These are phyloP conservation scores for Fusarium oxysporum DNA, from an alignment of 2,329 filamentous ascomycete species.

Conservation along the genomic window DNA sequence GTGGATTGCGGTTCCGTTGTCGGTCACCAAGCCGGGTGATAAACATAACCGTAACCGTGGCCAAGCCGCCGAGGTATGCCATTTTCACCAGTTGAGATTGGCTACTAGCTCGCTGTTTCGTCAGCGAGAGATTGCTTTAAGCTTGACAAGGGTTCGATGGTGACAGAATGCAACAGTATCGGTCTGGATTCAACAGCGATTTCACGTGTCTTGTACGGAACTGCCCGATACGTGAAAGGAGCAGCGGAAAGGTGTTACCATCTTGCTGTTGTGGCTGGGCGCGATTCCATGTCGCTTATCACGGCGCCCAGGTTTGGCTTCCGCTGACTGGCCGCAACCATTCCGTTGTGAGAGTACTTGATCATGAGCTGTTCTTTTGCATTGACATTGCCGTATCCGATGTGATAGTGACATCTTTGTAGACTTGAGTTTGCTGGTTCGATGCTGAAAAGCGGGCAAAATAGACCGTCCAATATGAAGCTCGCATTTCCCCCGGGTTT, in stretches of 20 bases:
- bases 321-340: background rate
- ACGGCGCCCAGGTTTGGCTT: constrained; percentile 4
- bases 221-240: constrained; percentile 26
- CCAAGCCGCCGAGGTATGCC: background rate
- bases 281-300: constrained; percentile 8
- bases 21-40: constrained; percentile 29
- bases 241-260: constrained; percentile 20
- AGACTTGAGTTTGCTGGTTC: constrained; percentile 21
- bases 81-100: constrained; percentile 22
- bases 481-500: constrained; percentile 38
- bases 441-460: constrained; percentile 27
- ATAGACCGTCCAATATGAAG: constrained; percentile 34
- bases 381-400: background rate
- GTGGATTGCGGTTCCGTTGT: constrained; percentile 27
- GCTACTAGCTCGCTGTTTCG: constrained; percentile 5
- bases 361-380: background rate
- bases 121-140: constrained; percentile 27
- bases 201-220: constrained; percentile 31
- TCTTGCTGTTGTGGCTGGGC: constrained; percentile 15
- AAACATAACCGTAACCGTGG: constrained; percentile 18
- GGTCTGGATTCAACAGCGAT: background rate
- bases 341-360: background rate
- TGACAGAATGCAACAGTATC: background rate
- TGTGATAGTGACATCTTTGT: background rate
- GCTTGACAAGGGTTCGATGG: constrained; percentile 15